Percentiles rank a stretch among this genome's conserved stretches.
phyloP scores from a whole-genome alignment of 2,329 filamentous ascomycete genomes.

The Dactylellina sp. region DNA sequence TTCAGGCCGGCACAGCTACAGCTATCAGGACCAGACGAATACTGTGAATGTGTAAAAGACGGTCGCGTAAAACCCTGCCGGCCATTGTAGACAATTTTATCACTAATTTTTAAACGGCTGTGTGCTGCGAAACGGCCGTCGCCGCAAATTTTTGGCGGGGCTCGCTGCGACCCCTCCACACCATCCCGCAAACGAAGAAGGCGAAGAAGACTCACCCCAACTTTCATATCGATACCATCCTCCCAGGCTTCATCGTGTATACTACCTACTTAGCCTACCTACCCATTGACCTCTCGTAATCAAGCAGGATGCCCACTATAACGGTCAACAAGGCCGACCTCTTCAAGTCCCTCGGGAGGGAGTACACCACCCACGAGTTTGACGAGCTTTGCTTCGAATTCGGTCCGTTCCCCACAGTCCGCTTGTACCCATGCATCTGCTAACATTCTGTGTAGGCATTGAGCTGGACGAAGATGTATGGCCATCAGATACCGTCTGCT shows the following conservation, averaged over 20 bases:
- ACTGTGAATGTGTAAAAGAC: too few species aligned
- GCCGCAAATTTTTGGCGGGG: constrained; percentile 38
- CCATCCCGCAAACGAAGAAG: constrained; percentile 6
- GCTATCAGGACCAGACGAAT: too few species aligned
- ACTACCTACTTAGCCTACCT: too few species aligned
- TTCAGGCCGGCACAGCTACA: too few species aligned
- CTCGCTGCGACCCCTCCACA: constrained; percentile 48
- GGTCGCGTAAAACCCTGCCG: too few species aligned
- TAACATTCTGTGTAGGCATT: constrained; percentile 69
- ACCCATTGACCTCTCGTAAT: too few species aligned
- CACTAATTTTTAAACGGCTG: too few species aligned
- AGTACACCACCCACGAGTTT: constrained; percentile 94
- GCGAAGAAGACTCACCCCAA: neutral
- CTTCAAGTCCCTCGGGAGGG: constrained; percentile 88
- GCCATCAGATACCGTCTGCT: constrained; percentile 2
- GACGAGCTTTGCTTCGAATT: constrained; percentile 99
- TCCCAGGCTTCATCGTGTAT: constrained; percentile 55
- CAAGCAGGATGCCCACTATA: constrained; percentile 91
- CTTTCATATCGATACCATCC: neutral
- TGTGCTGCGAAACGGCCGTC: neutral
- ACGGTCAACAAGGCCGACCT: constrained; percentile 95
- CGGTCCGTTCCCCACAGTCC: constrained; percentile 66
- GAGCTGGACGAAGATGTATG: constrained; percentile 91
- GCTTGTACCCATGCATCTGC: constrained; percentile 33
- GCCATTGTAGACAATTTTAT: too few species aligned